Evolutionary conservation across 106 monocot genomes (phyloP).

Genomic region (Dactylorhiza incarnata): DNA sequence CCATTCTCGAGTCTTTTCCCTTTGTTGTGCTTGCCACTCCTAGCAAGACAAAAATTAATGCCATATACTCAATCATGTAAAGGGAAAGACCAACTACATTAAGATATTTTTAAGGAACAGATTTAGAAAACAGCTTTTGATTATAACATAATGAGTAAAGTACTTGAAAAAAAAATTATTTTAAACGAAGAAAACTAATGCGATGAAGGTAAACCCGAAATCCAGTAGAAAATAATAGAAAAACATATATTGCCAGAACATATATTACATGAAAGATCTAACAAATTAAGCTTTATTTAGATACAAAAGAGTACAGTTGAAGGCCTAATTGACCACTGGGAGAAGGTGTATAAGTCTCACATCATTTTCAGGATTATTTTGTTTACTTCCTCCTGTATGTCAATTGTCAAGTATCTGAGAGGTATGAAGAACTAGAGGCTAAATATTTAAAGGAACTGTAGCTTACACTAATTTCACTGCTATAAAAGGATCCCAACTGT

Average conservation of each 20-base stretch:
- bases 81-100: background rate
- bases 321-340: background rate
- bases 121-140: background rate
- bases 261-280: background rate
- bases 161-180: background rate
- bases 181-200: background rate
- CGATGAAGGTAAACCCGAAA: background rate
- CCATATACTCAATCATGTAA: background rate
- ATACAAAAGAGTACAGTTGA: background rate
- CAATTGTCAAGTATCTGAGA: background rate
- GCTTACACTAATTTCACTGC: background rate
- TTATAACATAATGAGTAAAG: background rate
- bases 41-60: conserved; percentile 15
- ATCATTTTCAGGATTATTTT: background rate
- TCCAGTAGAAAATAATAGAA: background rate
- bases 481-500: background rate
- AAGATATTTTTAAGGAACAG: background rate
- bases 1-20: conserved; percentile 86
- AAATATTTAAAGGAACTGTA: too few relatives aligned
- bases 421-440: too few relatives aligned
- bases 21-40: conserved; percentile 91
- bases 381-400: background rate
- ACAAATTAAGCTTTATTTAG: background rate
- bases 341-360: background rate
- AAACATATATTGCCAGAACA: background rate